Base-by-base conservation (phyloP, 306 rosid genomes). In the Pachyrhizus erosus region DNA sequence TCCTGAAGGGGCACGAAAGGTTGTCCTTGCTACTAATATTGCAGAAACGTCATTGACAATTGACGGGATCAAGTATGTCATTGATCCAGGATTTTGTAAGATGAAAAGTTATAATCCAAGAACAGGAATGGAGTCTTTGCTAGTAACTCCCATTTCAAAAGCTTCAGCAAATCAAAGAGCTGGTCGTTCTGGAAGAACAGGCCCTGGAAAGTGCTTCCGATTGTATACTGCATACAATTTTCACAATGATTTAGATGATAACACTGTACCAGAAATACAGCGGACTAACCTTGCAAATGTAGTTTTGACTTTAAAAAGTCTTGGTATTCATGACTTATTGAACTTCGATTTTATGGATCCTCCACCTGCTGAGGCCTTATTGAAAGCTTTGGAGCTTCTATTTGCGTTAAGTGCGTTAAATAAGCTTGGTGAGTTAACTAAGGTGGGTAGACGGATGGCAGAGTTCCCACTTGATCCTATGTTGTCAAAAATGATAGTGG, bases 261-360 rank as follows among this genome's bases (percentile, higher is more conserved):
- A 93, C 67, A 92, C 98, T 2, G 90, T 96, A 2, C 99, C 98
- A 15, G 99, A 96, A 88, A 87, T 93, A 65, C 99, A 96, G 84
- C 75, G 98, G 82, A 93, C 98, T 27, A 96, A 96, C 86, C 98
- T 93, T 14, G 93, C 99, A 65, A 92, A 92, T 90, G 98, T 93
- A 34, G 97, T 96, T 52, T 90, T 96, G 82, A 87, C 85, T 55
- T 88, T 96, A 64, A 96, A 96, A 90, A 92, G 98, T 80, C 96
- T 96, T 61, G 98, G 97, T 39, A 96, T 96, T 80, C 91, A 92
- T 60, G 98, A 96, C 84, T 80, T 93, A 29, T 49, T 93, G 57
- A 85, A 92, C 83, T 96, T 93, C 85, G 98, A 93, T 84, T 96
- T 93, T 82, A 96, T 96, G 99, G 99, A 96, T 83, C 99, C 97